phyloP scores from a whole-genome alignment of 331 rosid species.

The Saraca asoca region DNA sequence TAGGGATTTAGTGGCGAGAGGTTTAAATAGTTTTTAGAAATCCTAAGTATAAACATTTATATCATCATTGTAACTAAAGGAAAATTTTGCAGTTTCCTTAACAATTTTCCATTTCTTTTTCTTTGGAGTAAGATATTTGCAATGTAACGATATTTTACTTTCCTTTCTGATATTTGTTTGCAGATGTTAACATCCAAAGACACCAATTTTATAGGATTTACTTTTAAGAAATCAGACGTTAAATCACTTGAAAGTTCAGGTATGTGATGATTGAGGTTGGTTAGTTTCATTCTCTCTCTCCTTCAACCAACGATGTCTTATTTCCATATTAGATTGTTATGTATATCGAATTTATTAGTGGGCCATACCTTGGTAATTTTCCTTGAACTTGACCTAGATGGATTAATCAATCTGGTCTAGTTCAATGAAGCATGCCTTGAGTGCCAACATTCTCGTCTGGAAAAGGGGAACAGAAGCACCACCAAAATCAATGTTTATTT shows the following conservation, averaged over 20 bases:
- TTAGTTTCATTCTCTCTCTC: background rate
- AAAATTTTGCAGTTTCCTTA: background rate
- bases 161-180: slow-evolving; percentile 26
- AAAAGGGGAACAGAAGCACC: too few relatives aligned
- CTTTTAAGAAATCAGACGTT: slow-evolving; percentile 81
- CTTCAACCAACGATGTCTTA: background rate
- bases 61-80: too few relatives aligned
- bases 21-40: too few relatives aligned
- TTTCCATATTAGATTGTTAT: background rate
- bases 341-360: slow-evolving; percentile 23
- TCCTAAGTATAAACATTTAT: too few relatives aligned
- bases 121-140: background rate
- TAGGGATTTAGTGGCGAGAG: too few relatives aligned
- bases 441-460: too few relatives aligned
- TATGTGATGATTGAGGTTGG: slow-evolving; percentile 35
- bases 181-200: slow-evolving; percentile 99
- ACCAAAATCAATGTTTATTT: too few relatives aligned
- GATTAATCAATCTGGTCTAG: too few relatives aligned
- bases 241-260: slow-evolving; percentile 87
- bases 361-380: slow-evolving; percentile 16
- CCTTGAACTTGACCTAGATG: background rate
- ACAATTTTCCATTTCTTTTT: slow-evolving; percentile 5
- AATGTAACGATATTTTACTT: background rate
- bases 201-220: slow-evolving; percentile 92
- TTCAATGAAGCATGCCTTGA: too few relatives aligned